Evolutionary conservation across 2,329 filamentous ascomycete species (phyloP).

Genomic region (Fusarium pseudograminearum): DNA sequence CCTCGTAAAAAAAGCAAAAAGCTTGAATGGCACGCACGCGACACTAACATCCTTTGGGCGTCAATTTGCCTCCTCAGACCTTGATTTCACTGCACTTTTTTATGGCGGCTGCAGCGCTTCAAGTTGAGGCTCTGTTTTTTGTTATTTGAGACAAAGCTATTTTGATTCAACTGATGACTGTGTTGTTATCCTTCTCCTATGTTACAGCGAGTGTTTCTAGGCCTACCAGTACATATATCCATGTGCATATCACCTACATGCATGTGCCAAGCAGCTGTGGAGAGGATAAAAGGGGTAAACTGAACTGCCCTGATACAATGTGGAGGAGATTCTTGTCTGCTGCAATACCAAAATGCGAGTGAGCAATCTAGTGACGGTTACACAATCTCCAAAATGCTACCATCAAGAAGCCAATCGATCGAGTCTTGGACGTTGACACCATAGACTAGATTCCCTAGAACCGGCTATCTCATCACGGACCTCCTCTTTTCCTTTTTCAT

Average conservation of each 20-base stretch:
- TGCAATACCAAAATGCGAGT: not conserved
- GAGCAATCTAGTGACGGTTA: constrained; percentile 7
- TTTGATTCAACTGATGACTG: not conserved
- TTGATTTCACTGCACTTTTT: not conserved
- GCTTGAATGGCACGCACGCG: constrained; percentile 31
- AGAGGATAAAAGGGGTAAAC: constrained; percentile 31
- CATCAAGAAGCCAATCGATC: not conserved
- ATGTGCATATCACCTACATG: constrained; percentile 5
- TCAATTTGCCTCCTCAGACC: constrained; percentile 9
- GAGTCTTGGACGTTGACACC: not conserved
- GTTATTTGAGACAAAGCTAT: not conserved
- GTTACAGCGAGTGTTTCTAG: not conserved
- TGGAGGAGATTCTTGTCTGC: not conserved
- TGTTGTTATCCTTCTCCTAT: not conserved
- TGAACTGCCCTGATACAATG: not conserved
- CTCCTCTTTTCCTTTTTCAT: constrained; percentile 33
- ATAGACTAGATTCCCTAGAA: constrained; percentile 28
- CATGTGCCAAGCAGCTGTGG: constrained; percentile 17
- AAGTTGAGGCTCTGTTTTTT: not conserved
- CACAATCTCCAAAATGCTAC: constrained; percentile 1
- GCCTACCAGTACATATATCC: not conserved
- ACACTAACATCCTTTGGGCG: constrained; percentile 10
- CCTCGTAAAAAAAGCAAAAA: constrained; percentile 7
- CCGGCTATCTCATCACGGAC: constrained; percentile 38
- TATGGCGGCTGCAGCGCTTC: constrained; percentile 35